phyloP scores from a whole-genome alignment of 2,329 filamentous ascomycete genomes.

The Pseudocercospora vitis region DNA sequence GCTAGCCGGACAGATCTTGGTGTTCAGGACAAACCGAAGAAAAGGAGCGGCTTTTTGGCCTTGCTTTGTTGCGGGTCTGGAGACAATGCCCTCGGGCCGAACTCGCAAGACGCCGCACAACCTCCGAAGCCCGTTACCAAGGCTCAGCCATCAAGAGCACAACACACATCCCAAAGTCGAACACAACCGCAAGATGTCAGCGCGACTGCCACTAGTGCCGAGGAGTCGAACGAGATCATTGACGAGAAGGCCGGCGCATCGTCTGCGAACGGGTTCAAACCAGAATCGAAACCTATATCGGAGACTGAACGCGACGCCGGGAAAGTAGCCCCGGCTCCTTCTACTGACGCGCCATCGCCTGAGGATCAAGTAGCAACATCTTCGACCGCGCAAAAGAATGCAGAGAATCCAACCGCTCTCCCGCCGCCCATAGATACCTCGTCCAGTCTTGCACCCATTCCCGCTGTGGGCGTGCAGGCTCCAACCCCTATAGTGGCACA shows the following conservation, averaged over 20 bases:
- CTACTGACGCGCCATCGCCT: background rate
- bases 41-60: constrained; percentile 45
- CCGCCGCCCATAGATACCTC: constrained; percentile 7
- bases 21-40: constrained; percentile 42
- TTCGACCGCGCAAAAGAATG: background rate
- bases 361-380: constrained; percentile 4
- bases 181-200: constrained; percentile 44
- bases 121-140: constrained; percentile 45
- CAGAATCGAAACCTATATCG: constrained; percentile 8
- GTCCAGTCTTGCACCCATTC: constrained; percentile 26
- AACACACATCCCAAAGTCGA: constrained; percentile 51
- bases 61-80: constrained; percentile 68
- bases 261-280: constrained; percentile 19
- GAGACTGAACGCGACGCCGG: constrained; percentile 17
- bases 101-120: constrained; percentile 54
- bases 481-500: constrained; percentile 48
- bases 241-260: constrained; percentile 43
- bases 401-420: background rate
- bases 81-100: constrained; percentile 59
- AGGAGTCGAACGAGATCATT: constrained; percentile 47
- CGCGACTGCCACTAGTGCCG: constrained; percentile 45
- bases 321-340: constrained; percentile 21
- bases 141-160: constrained; percentile 38
- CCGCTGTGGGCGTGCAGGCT: constrained; percentile 41
- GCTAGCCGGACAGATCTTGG: constrained; percentile 34